Evolutionary conservation across 352 stramenopile species (phyloP).

Genomic region (Phytophthora uliginosa): DNA sequence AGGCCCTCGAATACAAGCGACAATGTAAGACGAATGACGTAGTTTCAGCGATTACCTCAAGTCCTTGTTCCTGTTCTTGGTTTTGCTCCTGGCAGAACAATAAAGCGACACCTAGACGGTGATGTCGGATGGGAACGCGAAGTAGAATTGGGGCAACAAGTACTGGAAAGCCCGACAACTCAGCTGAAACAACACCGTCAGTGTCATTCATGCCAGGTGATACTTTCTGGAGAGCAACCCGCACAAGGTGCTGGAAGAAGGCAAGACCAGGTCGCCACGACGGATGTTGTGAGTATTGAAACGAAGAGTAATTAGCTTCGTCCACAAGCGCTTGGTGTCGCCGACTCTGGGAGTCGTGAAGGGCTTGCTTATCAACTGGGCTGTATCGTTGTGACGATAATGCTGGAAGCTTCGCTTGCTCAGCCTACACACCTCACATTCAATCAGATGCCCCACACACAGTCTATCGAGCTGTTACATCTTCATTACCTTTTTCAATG

Average conservation of each 20-base stretch:
- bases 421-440: not conserved
- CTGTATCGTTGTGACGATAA: constrained; percentile 11
- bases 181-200: constrained; percentile 12
- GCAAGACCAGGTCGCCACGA: constrained; percentile 52
- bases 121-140: constrained; percentile 14
- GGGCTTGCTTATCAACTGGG: constrained; percentile 21
- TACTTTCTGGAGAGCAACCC: constrained; percentile 25
- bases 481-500: constrained; percentile 29
- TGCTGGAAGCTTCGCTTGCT: constrained; percentile 24
- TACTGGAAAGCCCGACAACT: constrained; percentile 39
- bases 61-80: constrained; percentile 19
- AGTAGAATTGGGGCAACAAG: constrained; percentile 38
- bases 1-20: constrained; percentile 22
- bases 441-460: not conserved
- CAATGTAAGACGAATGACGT: constrained; percentile 21
- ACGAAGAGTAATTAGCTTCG: constrained; percentile 51
- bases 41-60: not conserved
- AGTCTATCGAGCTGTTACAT: not conserved
- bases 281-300: constrained; percentile 40
- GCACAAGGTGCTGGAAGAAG: constrained; percentile 58
- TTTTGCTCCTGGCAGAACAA: constrained; percentile 36
- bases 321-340: constrained; percentile 48
- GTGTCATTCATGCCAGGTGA: not conserved
- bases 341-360: constrained; percentile 29
- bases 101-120: constrained; percentile 22